Base-by-base conservation (phyloP, 192 early-diverging fungal species). In the Obelidium mucronatum region DNA sequence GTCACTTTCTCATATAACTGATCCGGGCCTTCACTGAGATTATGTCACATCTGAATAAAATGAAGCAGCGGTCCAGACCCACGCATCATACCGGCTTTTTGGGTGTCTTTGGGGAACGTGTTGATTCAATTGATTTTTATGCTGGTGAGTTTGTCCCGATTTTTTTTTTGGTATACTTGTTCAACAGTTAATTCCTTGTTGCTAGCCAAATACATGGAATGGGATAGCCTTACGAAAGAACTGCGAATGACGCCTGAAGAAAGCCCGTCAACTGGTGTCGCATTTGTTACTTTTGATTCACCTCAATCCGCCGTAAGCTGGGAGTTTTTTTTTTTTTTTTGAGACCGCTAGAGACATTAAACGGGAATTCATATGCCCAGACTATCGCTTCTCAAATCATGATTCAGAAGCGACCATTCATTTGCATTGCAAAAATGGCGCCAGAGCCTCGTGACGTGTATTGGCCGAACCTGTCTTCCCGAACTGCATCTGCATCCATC, bases 261-360 rank as follows among this genome's bases (percentile, higher is more conserved):
- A 2, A 80, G 78, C 48, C 39, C 82, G 6, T 69, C 82, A 5
- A 87, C 86, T 28, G 58, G 80, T 34, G 80, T 86, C 1, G 87
- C 79, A 1, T 86, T 88, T 76, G 87, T 88, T n/a, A 85, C 87
- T 3, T 88, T 88, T 81, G 82, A 88, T 54, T 88, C 86, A 3
- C 87, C 87, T 5, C 79, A 84, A 56, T 80, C 77, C 59, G 87
- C 87, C 26, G 84, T 86, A 78, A 11, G 82, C 54, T 17, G 26
- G 39, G 13, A 15, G 17, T 51, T 31, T 4, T n/a, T 28, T 40
- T 60, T 15, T 11, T 64, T 13, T 64, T 63, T 42, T 40, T 73
- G 0, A 39, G 31, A 30, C 1, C 24, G 13, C 6, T 36, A 65
- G 62, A 44, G 17, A 13, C 4, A 4, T 59, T 24, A 33, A 13